Percentiles rank a stretch among this genome's conserved stretches.
Conservation (phyloP, 2,329 filamentous ascomycete species). For the Penicillium sp. region DNA sequence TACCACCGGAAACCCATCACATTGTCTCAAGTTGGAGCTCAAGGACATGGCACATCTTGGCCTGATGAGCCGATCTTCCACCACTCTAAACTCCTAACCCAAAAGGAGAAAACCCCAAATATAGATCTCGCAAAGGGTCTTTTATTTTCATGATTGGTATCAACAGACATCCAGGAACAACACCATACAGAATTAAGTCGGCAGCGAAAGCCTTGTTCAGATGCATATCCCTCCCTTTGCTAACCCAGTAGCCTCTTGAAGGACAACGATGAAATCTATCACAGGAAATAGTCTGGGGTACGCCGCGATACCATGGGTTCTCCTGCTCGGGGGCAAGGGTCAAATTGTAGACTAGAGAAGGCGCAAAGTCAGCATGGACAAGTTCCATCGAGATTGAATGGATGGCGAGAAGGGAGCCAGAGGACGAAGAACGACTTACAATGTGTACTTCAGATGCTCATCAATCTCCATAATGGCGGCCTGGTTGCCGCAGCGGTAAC, state of each 20-base stretch:
- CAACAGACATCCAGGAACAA: constrained; percentile 39
- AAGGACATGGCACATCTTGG: background rate
- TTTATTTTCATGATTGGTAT: constrained; percentile 47
- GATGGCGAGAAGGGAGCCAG: background rate
- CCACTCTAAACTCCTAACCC: too few species aligned
- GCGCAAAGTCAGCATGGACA: constrained; percentile 8
- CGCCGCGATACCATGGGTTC: constrained; percentile 98
- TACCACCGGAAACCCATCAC: background rate
- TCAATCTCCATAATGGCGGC: constrained; percentile 99
- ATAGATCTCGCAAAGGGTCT: constrained; percentile 30
- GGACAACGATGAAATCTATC: constrained; percentile 38
- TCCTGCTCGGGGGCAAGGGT: constrained; percentile 93
- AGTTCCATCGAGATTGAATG: background rate
- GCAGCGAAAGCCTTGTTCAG: constrained; percentile 27
- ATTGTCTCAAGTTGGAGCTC: background rate
- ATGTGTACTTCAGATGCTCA: constrained; percentile 98
- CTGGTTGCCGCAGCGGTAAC: constrained; percentile 98
- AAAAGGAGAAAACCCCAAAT: background rate
- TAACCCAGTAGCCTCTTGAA: constrained; percentile 30
- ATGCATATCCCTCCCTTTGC: constrained; percentile 30
- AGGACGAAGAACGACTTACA: constrained; percentile 64
- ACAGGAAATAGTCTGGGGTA: constrained; percentile 99
- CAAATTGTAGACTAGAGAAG: constrained; percentile 86
- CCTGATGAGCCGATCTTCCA: background rate
- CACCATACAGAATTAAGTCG: constrained; percentile 39